These are phyloP conservation scores for Adiantum capillusveneris DNA, from an alignment of 75 land plant species.

Conservation along the genomic window DNA sequence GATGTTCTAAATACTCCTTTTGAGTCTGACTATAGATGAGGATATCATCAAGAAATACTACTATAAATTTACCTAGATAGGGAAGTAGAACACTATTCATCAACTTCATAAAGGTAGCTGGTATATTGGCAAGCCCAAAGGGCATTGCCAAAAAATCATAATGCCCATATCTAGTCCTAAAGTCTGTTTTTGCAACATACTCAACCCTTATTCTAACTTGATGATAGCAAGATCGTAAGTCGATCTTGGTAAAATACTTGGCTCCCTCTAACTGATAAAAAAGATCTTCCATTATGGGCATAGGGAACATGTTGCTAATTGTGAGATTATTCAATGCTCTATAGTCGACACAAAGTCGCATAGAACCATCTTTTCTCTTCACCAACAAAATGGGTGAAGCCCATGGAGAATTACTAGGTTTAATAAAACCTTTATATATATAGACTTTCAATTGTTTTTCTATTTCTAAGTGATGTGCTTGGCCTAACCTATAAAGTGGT, in stretches of 20 bases:
- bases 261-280: background rate
- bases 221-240: constrained; percentile 7
- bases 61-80: background rate
- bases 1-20: background rate
- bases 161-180: constrained; percentile 6
- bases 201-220: constrained; percentile 3
- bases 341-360: background rate
- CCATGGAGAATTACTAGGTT: constrained; percentile 1
- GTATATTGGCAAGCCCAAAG: constrained; percentile 14
- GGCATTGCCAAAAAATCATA: constrained; percentile 16
- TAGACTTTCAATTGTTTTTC: no score
- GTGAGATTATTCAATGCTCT: background rate
- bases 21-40: background rate
- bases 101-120: constrained; percentile 7
- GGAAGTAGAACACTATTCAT: constrained; percentile 6
- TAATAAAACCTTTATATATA: background rate
- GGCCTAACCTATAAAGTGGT: no score
- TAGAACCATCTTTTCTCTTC: background rate
- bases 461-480: no score
- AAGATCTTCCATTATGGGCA: background rate
- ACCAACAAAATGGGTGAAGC: background rate
- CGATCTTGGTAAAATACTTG: background rate
- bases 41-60: constrained; percentile 10
- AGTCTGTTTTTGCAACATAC: constrained; percentile 5
- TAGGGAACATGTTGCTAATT: background rate